phyloP scores from a whole-genome alignment of 257 asterid genomes.

The Fraxinus anomala region DNA sequence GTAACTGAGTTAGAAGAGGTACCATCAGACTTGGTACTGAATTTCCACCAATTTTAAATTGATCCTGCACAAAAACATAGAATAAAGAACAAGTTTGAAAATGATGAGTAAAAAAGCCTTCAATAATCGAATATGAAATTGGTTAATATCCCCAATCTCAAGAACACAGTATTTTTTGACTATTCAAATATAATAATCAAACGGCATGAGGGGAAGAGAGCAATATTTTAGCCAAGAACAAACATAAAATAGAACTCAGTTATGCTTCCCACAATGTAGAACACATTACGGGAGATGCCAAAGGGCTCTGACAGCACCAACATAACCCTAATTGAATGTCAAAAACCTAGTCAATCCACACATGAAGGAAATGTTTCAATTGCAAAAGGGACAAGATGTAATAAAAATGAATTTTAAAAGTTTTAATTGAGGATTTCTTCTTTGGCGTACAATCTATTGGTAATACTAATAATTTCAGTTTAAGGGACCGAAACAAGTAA shows the following conservation, averaged over 20 bases:
- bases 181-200: neutral
- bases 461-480: neutral
- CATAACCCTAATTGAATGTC: neutral
- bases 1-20: conserved; percentile 17
- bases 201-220: neutral
- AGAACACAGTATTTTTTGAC: neutral
- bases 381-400: neutral
- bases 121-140: neutral
- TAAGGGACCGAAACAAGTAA: neutral
- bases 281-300: neutral
- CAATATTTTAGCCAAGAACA: conserved; percentile 2
- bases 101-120: neutral
- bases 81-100: neutral
- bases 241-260: neutral
- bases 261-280: neutral
- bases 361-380: neutral
- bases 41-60: conserved; percentile 46
- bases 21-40: conserved; percentile 51
- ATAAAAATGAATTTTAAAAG: neutral
- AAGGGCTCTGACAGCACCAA: neutral
- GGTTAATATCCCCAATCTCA: neutral
- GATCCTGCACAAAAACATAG: conserved; percentile 47
- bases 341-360: neutral
- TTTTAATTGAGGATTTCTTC: neutral
- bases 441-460: neutral